A percentile compares a stretch with the other conserved stretches of the same genome.
Evolutionary conservation across 2,329 filamentous ascomycete genomes (phyloP).

Genomic region (Ophiostoma novo-ulmi): DNA sequence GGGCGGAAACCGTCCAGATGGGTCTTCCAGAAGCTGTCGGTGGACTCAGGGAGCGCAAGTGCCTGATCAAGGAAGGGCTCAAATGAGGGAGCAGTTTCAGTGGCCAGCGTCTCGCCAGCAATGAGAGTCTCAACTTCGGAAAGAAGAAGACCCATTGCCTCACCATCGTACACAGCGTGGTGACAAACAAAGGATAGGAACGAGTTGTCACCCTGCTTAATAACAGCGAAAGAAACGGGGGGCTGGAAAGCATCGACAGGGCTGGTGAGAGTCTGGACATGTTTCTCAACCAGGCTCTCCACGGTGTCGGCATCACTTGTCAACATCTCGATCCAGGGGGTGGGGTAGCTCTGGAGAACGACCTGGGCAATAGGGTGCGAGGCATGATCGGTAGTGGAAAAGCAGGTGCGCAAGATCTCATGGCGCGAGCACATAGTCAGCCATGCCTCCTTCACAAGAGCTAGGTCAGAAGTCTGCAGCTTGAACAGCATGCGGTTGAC

Average conservation of each 20-base stretch:
- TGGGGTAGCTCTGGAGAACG: slow-evolving; percentile 48
- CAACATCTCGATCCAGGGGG: slow-evolving; percentile 37
- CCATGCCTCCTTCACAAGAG: slow-evolving; percentile 58
- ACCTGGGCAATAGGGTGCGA: slow-evolving; percentile 67
- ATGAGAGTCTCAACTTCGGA: slow-evolving; percentile 63
- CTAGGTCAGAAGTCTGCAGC: slow-evolving; percentile 35
- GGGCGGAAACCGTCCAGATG: slow-evolving; percentile 49
- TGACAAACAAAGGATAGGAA: slow-evolving; percentile 56
- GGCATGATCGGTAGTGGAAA: slow-evolving; percentile 58
- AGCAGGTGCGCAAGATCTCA: slow-evolving; percentile 72
- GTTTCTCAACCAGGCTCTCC: slow-evolving; percentile 37
- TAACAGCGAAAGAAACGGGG: slow-evolving; percentile 43
- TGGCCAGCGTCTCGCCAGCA: slow-evolving; percentile 41
- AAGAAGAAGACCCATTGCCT: slow-evolving; percentile 65
- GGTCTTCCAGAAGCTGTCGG: slow-evolving; percentile 61
- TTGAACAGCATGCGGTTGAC: slow-evolving; percentile 66
- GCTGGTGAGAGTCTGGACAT: slow-evolving; percentile 38
- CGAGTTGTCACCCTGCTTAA: slow-evolving; percentile 32
- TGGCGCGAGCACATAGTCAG: slow-evolving; percentile 58
- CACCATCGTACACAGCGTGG: slow-evolving; percentile 82
- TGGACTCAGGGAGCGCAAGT: slow-evolving; percentile 42
- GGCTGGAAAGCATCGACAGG: slow-evolving; percentile 43
- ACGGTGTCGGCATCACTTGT: slow-evolving; percentile 28
- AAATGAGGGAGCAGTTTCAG: slow-evolving; percentile 49
- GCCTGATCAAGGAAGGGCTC: slow-evolving; percentile 59